phyloP scores from a whole-genome alignment of 2,329 filamentous ascomycete genomes.

The Clonostachys rhizophaga region DNA sequence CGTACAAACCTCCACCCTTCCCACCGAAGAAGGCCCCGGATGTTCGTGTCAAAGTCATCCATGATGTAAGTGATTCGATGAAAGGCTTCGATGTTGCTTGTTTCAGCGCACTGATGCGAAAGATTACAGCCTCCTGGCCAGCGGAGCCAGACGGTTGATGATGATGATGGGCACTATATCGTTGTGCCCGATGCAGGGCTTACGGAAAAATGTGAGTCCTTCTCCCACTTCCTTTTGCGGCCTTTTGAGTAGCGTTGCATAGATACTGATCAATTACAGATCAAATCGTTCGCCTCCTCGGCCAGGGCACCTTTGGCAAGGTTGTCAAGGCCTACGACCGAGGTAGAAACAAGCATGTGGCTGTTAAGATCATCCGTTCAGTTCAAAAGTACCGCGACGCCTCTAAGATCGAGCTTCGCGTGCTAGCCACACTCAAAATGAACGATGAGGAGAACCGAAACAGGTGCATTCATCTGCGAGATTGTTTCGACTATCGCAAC shows the following conservation, averaged over 20 bases:
- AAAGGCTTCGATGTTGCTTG: too few species aligned
- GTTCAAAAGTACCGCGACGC: slow-evolving; percentile 98
- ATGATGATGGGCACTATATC: slow-evolving; percentile 96
- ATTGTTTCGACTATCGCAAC: slow-evolving; percentile 95
- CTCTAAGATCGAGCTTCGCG: slow-evolving; percentile 87
- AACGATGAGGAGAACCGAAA: slow-evolving; percentile 93
- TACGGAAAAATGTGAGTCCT: slow-evolving; percentile 78
- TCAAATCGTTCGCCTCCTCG: slow-evolving; percentile 81
- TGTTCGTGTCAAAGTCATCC: slow-evolving; percentile 58
- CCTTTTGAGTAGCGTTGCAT: neutral
- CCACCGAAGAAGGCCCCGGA: slow-evolving; percentile 88
- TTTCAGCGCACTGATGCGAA: too few species aligned
- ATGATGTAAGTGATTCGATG: slow-evolving; percentile 48
- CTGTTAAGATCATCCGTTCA: slow-evolving; percentile 96
- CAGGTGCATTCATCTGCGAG: slow-evolving; percentile 91
- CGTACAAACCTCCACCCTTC: slow-evolving; percentile 81
- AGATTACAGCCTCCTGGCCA: slow-evolving; percentile 26
- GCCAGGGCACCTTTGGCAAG: slow-evolving; percentile 97
- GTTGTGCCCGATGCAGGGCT: slow-evolving; percentile 82
- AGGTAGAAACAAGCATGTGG: slow-evolving; percentile 71
- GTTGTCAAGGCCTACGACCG: slow-evolving; percentile 90
- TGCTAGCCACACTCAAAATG: slow-evolving; percentile 83
- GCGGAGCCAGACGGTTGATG: slow-evolving; percentile 75
- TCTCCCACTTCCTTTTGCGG: neutral
- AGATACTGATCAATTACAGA: slow-evolving; percentile 47